Evolutionary conservation across 768 basidiomycete species (phyloP), one percentile per base, ranked within the genome.

Genomic region (Phlebiopsis gigantea): DNA sequence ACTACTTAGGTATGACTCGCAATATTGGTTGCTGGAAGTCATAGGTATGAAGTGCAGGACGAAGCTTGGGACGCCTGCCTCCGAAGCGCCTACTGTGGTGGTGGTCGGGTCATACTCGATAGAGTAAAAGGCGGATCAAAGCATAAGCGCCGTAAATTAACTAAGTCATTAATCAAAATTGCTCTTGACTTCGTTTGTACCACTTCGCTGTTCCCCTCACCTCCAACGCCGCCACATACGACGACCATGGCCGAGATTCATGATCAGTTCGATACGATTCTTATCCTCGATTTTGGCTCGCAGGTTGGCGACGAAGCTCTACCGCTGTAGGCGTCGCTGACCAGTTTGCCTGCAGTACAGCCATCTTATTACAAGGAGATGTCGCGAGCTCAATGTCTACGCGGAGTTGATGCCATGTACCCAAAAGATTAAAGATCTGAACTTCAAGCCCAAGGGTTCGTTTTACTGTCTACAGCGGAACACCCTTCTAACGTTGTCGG

Each of bases 391-490:
- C 67, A 92, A 93, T 55, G 93, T 99, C 54, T 98, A 98, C 68
- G 96, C 96, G 51, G 97, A 99, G 75, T 79, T 99, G 66, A 83
- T 97, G 82, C 93, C 97, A 24, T 99, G 97, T 71, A 99, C 97
- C 1, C 87, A 88, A 26, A 90, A 88, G 72, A 79, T 98, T 58
- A 79, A 81, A 60, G 93, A 98, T 55, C 73, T 99, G 31, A 80
- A 80, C 26, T 98, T 97, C 81, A 93, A 89, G 69, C 97, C 97
- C 0, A 96, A 94, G 77, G 97, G 96, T 93, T 28, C 21, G 61
- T 54, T 46, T 15, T 22, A 12, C 14, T 46, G 10, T 29, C 28
- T 39, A 30, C 31, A 26, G 5, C 39, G 1, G 14, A 30, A 29
- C 22, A 45, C 44, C 10, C 51, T 17, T 12, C 14, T 39, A 17